Conservation (phyloP, 2,329 filamentous ascomycete genomes). For the Paramyrothecium sp. region DNA sequence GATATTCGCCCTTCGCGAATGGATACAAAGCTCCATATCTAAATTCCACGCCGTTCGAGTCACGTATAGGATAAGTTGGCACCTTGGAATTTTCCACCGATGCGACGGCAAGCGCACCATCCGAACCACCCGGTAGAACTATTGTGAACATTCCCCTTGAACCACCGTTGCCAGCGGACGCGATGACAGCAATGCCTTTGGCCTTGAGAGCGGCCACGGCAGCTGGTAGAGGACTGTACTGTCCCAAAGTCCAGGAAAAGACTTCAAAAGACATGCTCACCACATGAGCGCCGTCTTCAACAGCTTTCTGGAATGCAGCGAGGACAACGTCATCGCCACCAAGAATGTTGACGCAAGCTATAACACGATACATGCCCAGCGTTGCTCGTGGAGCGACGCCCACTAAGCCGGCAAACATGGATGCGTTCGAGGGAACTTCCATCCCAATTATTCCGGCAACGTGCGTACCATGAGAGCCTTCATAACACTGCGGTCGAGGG, state of each 20-base stretch:
- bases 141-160: not conserved
- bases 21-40: not conserved
- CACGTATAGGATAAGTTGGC: not conserved
- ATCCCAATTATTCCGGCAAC: not conserved
- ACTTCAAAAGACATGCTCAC: not conserved
- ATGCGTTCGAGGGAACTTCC: not conserved
- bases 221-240: not conserved
- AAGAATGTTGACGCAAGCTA: not conserved
- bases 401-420: not conserved
- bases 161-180: not conserved
- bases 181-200: not conserved
- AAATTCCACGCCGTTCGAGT: not conserved
- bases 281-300: not conserved
- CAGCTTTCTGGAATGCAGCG: not conserved
- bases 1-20: not conserved
- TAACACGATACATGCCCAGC: not conserved
- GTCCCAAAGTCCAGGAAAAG: not conserved
- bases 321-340: not conserved
- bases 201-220: not conserved
- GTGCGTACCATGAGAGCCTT: not conserved
- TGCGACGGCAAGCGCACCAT: not conserved
- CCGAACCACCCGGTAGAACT: not conserved
- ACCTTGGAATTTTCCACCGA: not conserved
- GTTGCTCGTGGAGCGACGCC: not conserved
- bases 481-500: not conserved